Conservation (phyloP, 192 early-diverging fungal species). For the Coemansia sp. region DNA sequence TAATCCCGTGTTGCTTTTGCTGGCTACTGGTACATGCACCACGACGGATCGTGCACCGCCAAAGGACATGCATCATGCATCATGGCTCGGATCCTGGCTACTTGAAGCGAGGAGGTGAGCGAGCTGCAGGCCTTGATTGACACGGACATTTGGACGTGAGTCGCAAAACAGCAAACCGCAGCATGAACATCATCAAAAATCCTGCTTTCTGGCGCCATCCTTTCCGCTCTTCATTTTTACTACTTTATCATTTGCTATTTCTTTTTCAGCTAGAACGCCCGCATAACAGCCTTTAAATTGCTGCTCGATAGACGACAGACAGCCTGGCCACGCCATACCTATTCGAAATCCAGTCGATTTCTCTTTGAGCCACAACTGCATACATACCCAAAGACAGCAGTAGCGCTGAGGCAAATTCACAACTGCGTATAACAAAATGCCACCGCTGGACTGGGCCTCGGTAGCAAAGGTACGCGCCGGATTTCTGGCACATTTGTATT, state of each 20-base stretch:
- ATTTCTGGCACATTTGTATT: no score
- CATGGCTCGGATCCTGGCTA: no score
- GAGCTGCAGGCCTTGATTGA: no score
- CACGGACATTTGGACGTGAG: neutral
- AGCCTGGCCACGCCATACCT: neutral
- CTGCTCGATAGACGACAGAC: neutral
- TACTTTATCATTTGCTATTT: neutral
- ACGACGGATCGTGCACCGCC: no score
- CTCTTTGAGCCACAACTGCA: neutral
- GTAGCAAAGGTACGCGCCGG: constrained; percentile 30
- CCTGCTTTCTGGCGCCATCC: neutral
- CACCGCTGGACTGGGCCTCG: constrained; percentile 32
- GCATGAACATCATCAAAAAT: neutral
- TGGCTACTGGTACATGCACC: no score
- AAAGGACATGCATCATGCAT: no score
- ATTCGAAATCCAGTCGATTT: neutral
- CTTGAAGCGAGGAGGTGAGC: no score
- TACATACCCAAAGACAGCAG: neutral
- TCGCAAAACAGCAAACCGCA: neutral
- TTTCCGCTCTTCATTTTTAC: neutral
- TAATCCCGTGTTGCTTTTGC: no score
- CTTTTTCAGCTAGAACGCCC: neutral
- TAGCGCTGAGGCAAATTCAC: neutral
- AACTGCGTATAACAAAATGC: neutral
- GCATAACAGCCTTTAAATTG: no score